Evolutionary conservation across 768 basidiomycete species (phyloP), one percentile per base, ranked within the genome.

Genomic region (Dioszegia crocea): DNA sequence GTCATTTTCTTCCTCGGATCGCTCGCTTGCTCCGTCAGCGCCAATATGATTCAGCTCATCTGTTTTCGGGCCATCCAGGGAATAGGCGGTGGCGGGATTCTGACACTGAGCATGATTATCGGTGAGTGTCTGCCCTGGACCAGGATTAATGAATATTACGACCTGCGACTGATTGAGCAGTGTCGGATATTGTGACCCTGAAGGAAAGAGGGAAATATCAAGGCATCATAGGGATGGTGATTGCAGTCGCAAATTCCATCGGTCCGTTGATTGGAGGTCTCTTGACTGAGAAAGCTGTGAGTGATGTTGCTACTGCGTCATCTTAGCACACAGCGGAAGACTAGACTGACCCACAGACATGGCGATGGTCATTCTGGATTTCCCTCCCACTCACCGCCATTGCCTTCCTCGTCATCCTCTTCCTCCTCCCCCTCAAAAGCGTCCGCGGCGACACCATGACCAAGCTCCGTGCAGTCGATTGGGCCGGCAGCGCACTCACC

Each of bases 201-300:
- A 83, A 85, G 23, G 73, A 75, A 6, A 36, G 75, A 62, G 87
- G 87, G 24, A 88, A 88, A 76, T 89, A 88, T 66, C 86, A 87
- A 65, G 88, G 88, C 0, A 85, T 88, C 33, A 84, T 86, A 23
- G 83, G 84, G 3, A 83, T 80, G 4, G 80, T 83, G 12, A 79
- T 83, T 21, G 84, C 84, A 0, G 74, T 85, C 11, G 85, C 86
- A 3, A 87, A 84, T 65, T 82, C 83, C 0, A 79, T 86, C 3
- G 87, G 87, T 0, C 87, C 87, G 0, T 78, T 86, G 0, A 78
- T 88, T 3, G 87, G 87, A 4, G 87, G 88, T 54, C 81, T 81
- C 0, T 59, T 65, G 46, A 65, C 63, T 9, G 60, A 65, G 29
- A 50, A 53, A 33, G 61, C 48, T 1, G 39, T 50, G 14, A 50